A percentile compares a stretch with the other conserved stretches of the same genome.
Conservation (phyloP, 2,329 filamentous ascomycete genomes). For the Fusarium pseudograminearum region DNA sequence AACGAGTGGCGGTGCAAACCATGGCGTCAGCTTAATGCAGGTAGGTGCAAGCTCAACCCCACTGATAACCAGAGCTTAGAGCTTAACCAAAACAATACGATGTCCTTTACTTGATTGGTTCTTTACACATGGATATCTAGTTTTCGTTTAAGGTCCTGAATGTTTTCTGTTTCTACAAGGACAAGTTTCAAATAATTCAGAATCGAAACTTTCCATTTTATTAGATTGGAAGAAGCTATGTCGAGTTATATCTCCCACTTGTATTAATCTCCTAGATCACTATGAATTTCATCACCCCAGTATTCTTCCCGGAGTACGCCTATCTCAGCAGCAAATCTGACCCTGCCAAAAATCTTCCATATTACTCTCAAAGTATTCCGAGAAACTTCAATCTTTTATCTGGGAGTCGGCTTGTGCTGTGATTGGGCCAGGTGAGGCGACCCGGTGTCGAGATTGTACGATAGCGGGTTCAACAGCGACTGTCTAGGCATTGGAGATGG, state of each 20-base stretch:
- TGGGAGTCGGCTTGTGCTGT: not conserved
- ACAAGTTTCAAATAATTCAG: too few relatives aligned
- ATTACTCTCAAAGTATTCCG: not conserved
- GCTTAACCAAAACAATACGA: too few relatives aligned
- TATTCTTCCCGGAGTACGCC: not conserved
- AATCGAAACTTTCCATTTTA: too few relatives aligned
- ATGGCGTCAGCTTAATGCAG: constrained; percentile 36
- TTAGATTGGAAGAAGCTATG: not conserved
- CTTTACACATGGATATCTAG: too few relatives aligned
- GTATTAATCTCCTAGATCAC: not conserved
- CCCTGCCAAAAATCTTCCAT: constrained; percentile 4
- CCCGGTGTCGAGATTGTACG: not conserved
- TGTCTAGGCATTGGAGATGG: constrained; percentile 40
- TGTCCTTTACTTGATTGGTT: too few relatives aligned
- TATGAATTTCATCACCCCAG: not conserved
- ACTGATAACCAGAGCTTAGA: too few relatives aligned
- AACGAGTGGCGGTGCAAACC: constrained; percentile 32
- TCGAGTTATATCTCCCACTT: constrained; percentile 8
- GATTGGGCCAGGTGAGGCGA: not conserved
- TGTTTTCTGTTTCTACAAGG: too few relatives aligned
- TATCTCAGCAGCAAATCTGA: not conserved
- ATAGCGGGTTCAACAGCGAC: not conserved
- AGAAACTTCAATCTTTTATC: not conserved
- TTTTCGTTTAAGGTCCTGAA: too few relatives aligned
- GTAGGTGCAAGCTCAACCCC: too few relatives aligned